These are phyloP conservation scores for Rhamnella rubrinervis DNA, from an alignment of 331 rosid genomes.

Conservation along the genomic window DNA sequence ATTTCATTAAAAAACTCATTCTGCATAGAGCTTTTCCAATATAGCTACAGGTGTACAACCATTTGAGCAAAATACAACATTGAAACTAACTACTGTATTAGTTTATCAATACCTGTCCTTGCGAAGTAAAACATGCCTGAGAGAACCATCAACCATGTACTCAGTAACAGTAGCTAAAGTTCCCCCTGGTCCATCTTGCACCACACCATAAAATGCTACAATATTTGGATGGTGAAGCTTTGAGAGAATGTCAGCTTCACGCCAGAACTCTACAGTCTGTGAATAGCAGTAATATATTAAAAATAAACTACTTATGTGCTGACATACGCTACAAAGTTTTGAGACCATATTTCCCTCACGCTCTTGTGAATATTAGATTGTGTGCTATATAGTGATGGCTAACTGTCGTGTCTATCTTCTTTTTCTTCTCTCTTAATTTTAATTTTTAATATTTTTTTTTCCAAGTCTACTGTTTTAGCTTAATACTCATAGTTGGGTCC, in stretches of 20 bases:
- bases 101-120: conserved; percentile 39
- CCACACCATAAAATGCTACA: conserved; percentile 85
- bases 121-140: conserved; percentile 64
- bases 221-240: conserved; percentile 87
- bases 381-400: no score
- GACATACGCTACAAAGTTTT: not conserved
- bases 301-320: not conserved
- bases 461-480: no score
- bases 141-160: conserved; percentile 90
- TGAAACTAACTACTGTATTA: no score
- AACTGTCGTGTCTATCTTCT: no score
- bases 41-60: not conserved
- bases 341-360: not conserved
- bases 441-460: no score
- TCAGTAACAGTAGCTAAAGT: conserved; percentile 84
- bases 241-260: conserved; percentile 75
- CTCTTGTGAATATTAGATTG: no score
- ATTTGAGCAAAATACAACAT: not conserved
- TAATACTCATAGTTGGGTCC: no score
- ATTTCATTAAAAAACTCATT: no score
- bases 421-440: no score
- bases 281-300: not conserved
- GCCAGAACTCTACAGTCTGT: conserved; percentile 58
- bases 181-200: conserved; percentile 85
- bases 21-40: no score